Conservation (phyloP, 352 stramenopile genomes). For the Pythium phragmiticola region DNA sequence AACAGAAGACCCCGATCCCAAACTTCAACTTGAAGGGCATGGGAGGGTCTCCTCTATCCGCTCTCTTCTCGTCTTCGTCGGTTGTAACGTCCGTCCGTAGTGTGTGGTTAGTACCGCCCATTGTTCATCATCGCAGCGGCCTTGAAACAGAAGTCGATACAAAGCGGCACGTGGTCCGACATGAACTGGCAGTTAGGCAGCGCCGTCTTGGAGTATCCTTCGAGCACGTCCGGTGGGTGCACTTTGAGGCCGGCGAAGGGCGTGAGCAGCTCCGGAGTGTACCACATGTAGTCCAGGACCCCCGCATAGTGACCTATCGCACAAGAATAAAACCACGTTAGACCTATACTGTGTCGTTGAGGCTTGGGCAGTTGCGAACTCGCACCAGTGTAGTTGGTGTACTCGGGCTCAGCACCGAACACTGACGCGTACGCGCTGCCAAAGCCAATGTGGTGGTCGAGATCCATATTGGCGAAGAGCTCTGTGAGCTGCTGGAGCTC, state of each 20-base stretch:
- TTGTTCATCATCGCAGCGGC: constrained; percentile 33
- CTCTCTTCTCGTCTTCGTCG: constrained; percentile 1
- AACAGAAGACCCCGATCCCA: constrained; percentile 9
- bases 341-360: neutral
- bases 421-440: constrained; percentile 95
- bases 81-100: neutral
- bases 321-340: neutral
- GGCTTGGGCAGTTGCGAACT: neutral
- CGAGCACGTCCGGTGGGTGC: constrained; percentile 88
- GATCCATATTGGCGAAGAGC: constrained; percentile 59
- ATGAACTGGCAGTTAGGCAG: constrained; percentile 96
- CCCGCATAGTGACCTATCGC: constrained; percentile 91
- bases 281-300: constrained; percentile 98
- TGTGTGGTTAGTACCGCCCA: constrained; percentile 28
- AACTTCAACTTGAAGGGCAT: constrained; percentile 26
- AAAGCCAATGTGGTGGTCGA: constrained; percentile 93
- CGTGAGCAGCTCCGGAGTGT: constrained; percentile 91
- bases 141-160: constrained; percentile 88
- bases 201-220: constrained; percentile 85
- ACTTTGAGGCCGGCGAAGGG: constrained; percentile 94
- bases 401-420: constrained; percentile 94
- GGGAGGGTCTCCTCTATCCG: constrained; percentile 14
- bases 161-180: constrained; percentile 96
- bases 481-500: constrained; percentile 72
- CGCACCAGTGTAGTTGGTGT: constrained; percentile 97